phyloP scores from a whole-genome alignment of 768 basidiomycete species.

The Auriscalpium vulgare region DNA sequence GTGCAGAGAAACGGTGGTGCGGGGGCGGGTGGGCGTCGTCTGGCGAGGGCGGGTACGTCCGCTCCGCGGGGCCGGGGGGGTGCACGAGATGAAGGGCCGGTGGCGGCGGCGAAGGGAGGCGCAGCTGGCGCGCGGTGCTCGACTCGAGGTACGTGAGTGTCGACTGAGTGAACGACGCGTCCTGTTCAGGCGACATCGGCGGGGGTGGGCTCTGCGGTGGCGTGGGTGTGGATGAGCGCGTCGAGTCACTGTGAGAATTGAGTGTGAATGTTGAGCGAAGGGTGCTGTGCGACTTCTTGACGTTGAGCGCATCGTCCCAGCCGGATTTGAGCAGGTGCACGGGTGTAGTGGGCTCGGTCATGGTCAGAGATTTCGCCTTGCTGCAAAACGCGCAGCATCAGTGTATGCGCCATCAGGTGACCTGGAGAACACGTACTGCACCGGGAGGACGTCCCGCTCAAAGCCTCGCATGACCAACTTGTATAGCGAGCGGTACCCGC shows the following conservation, averaged over 20 bases:
- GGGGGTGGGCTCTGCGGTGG: background rate
- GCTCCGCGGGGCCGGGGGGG: background rate
- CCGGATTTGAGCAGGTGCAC: conserved; percentile 13
- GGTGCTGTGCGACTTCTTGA: conserved; percentile 1
- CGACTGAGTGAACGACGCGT: conserved; percentile 4
- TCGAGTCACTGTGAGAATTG: conserved; percentile 3
- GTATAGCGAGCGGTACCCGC: conserved; percentile 2
- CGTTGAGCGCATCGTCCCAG: conserved; percentile 12
- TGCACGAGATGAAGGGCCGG: background rate
- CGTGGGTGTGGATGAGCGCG: conserved; percentile 1
- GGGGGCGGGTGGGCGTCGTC: background rate
- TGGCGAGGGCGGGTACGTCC: background rate
- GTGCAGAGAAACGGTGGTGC: too few relatives aligned
- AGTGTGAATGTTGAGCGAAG: conserved; percentile 1
- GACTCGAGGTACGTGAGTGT: conserved; percentile 8
- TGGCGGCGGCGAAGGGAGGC: conserved; percentile 8
- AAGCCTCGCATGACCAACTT: conserved; percentile 1
- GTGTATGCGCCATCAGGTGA: background rate
- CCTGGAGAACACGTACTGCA: conserved; percentile 7
- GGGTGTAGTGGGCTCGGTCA: background rate
- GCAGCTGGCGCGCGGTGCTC: conserved; percentile 3
- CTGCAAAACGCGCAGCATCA: conserved; percentile 1
- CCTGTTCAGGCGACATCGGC: conserved; percentile 3
- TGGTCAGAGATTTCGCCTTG: background rate
- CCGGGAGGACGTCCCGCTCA: conserved; percentile 1